Percentiles rank a stretch among this genome's conserved stretches.
Conservation (phyloP, 805 yeast species). For the Clavispora santaluciae region DNA sequence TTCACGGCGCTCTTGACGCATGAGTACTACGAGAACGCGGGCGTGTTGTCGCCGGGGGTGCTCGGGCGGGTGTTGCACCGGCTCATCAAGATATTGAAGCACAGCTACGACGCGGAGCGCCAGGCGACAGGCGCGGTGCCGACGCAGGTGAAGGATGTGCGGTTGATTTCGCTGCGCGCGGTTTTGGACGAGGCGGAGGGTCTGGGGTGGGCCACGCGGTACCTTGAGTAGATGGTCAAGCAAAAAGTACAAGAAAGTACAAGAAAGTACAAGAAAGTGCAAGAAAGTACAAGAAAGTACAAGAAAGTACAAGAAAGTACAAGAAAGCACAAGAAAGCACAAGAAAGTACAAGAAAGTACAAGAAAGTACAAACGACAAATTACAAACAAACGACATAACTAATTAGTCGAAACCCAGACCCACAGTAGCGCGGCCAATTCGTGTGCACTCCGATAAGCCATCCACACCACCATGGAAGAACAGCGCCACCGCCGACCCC, state of each 20-base stretch:
- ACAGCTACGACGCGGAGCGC: constrained; percentile 20
- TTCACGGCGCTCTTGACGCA: constrained; percentile 61
- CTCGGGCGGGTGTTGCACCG: constrained; percentile 23
- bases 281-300: no score
- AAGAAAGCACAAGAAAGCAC: no score
- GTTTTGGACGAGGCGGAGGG: constrained; percentile 16
- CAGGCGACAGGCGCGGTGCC: constrained; percentile 13
- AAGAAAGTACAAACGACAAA: no score
- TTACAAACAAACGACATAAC: no score
- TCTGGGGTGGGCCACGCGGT: constrained; percentile 5
- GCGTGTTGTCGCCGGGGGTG: constrained; percentile 20
- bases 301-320: no score
- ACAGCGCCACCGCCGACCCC: background rate
- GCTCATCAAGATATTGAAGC: constrained; percentile 25
- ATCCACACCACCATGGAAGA: background rate
- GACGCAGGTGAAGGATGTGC: constrained; percentile 28
- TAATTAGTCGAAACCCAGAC: no score
- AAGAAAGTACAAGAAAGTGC: no score
- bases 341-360: no score
- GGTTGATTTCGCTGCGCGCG: constrained; percentile 33
- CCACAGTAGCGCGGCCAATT: no score
- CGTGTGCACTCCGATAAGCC: constrained; percentile 1
- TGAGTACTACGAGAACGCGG: constrained; percentile 28
- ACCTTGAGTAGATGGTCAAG: background rate
- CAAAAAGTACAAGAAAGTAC: no score